A percentile compares a stretch with the other conserved stretches of the same genome.
These are phyloP conservation scores for Mucor irregularis DNA, from an alignment of 371 early-diverging fungal genomes.

Conservation along the genomic window DNA sequence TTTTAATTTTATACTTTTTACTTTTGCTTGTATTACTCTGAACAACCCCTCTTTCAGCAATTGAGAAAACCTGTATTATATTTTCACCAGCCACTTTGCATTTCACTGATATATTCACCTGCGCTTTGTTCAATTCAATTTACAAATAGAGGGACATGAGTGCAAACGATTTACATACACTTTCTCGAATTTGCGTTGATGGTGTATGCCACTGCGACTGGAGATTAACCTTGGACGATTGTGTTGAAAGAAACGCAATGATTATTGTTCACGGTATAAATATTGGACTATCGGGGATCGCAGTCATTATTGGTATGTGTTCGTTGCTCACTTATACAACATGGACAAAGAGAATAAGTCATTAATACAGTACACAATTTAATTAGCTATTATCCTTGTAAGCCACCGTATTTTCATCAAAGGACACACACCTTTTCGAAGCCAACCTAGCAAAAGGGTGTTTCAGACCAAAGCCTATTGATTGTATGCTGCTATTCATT, in stretches of 20 bases:
- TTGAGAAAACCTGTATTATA: too few relatives aligned
- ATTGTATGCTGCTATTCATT: conserved; percentile 29
- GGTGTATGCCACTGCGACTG: conserved; percentile 30
- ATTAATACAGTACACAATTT: too few relatives aligned
- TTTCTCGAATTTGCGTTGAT: conserved; percentile 17
- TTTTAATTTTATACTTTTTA: too few relatives aligned
- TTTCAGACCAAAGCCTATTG: conserved; percentile 31
- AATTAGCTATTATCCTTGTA: conserved; percentile 13
- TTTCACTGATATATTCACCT: too few relatives aligned
- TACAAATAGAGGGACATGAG: too few relatives aligned
- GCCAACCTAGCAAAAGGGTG: conserved; percentile 15
- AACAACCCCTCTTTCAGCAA: too few relatives aligned
- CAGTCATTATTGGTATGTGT: conserved; percentile 14
- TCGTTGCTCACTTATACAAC: not conserved
- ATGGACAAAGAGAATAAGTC: too few relatives aligned
- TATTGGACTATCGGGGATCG: conserved; percentile 19
- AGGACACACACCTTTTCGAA: conserved; percentile 25
- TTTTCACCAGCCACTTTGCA: too few relatives aligned
- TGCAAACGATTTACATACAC: not conserved
- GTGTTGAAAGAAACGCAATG: conserved; percentile 22
- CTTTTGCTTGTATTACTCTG: too few relatives aligned
- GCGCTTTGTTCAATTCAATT: too few relatives aligned
- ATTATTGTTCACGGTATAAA: conserved; percentile 26
- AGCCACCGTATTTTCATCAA: conserved; percentile 18
- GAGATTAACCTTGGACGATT: conserved; percentile 22